A percentile compares a stretch with the other conserved stretches of the same genome.
Conservation (phyloP, 129 eudicot species). For the Lonicera japonica region DNA sequence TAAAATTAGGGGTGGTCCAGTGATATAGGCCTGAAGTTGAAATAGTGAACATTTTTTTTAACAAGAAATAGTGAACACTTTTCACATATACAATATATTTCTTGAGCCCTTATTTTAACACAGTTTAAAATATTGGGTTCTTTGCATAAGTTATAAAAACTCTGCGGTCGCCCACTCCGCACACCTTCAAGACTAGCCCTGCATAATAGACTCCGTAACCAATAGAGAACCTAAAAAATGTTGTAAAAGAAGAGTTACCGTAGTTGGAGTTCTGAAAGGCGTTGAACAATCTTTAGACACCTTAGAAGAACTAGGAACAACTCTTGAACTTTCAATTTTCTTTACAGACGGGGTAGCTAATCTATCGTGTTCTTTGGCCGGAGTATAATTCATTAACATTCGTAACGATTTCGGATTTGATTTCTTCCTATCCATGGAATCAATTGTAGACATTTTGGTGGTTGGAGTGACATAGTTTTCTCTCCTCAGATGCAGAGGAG, state of each 20-base stretch:
- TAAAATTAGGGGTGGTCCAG: too few species aligned
- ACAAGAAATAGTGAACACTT: too few species aligned
- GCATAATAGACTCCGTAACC: neutral
- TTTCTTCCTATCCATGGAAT: conserved; percentile 32
- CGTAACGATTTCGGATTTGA: conserved; percentile 47
- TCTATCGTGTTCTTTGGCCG: conserved; percentile 37
- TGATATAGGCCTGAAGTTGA: too few species aligned
- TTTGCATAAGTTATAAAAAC: too few species aligned
- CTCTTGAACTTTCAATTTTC: conserved; percentile 24
- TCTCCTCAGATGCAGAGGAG: conserved; percentile 45
- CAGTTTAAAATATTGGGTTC: too few species aligned
- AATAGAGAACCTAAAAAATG: neutral
- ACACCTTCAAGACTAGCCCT: too few species aligned
- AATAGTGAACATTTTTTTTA: too few species aligned
- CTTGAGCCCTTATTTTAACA: too few species aligned
- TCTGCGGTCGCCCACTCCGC: too few species aligned
- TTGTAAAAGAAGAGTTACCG: conserved; percentile 22
- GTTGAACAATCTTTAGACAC: conserved; percentile 41
- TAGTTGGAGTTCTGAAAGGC: conserved; percentile 53
- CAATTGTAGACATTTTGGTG: conserved; percentile 29
- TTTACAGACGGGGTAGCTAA: conserved; percentile 16
- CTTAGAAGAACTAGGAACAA: conserved; percentile 26
- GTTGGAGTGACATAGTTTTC: conserved; percentile 46
- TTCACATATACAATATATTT: too few species aligned
- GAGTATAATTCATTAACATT: conserved; percentile 36